These are phyloP conservation scores for Magnusiomyces tetraspermus DNA, from an alignment of 1,139 yeast genomes.

Conservation along the genomic window DNA sequence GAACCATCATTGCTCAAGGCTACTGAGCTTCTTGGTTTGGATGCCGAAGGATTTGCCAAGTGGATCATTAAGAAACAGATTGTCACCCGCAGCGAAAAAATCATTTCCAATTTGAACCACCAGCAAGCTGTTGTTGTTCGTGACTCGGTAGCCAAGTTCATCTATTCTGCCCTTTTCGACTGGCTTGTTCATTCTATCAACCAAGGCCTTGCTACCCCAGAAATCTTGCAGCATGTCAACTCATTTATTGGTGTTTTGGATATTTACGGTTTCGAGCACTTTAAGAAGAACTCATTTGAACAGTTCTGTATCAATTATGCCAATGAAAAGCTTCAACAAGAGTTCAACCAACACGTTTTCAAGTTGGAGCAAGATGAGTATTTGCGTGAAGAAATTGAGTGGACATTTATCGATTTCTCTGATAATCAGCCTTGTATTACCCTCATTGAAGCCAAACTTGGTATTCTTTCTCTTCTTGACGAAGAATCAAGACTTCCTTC, in stretches of 20 bases:
- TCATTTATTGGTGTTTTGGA: slow-evolving; percentile 94
- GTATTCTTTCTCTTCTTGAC: slow-evolving; percentile 79
- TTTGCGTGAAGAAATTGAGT: slow-evolving; percentile 81
- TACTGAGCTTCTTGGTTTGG: slow-evolving; percentile 76
- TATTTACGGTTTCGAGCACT: slow-evolving; percentile 96
- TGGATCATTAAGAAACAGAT: slow-evolving; percentile 95
- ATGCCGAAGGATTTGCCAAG: slow-evolving; percentile 64
- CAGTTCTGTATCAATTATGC: slow-evolving; percentile 98
- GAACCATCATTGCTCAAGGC: slow-evolving; percentile 81
- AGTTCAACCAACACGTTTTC: slow-evolving; percentile 94
- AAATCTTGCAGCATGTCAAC: slow-evolving; percentile 44
- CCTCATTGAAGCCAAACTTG: slow-evolving; percentile 80
- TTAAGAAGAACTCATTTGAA: slow-evolving; percentile 87
- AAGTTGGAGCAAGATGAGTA: slow-evolving; percentile 95
- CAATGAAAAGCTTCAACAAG: slow-evolving; percentile 94
- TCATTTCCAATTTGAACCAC: slow-evolving; percentile 71
- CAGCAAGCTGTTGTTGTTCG: slow-evolving; percentile 86
- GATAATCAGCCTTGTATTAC: slow-evolving; percentile 97
- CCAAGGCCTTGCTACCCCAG: slow-evolving; percentile 65
- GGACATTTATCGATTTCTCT: slow-evolving; percentile 93
- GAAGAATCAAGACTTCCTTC: slow-evolving; percentile 94
- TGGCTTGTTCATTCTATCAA: slow-evolving; percentile 89
- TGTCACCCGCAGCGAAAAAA: slow-evolving; percentile 85
- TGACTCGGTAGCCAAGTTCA: slow-evolving; percentile 91
- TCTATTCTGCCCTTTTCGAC: slow-evolving; percentile 86